Evolutionary conservation across 2,329 filamentous ascomycete genomes (phyloP).

Genomic region (Cladosporium sp.): DNA sequence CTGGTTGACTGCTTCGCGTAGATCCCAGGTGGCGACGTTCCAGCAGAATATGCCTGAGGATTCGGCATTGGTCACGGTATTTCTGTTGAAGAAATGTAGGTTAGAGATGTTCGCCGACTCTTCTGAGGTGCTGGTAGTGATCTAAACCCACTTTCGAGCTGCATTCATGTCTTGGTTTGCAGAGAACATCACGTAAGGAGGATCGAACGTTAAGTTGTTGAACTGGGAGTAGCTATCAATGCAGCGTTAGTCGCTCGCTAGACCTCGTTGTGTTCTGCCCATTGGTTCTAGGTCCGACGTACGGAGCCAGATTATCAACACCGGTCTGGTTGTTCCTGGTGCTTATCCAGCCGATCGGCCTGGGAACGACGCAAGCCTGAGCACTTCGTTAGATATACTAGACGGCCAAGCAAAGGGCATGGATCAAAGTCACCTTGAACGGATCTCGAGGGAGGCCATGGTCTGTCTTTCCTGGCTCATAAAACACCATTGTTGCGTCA

Average conservation of each 20-base stretch:
- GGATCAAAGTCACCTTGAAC: constrained; percentile 42
- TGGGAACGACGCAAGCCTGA: constrained; percentile 55
- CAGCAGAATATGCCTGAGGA: constrained; percentile 54
- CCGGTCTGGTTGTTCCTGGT: constrained; percentile 41
- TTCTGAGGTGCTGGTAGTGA: no score
- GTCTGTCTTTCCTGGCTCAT: constrained; percentile 50
- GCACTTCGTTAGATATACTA: not conserved
- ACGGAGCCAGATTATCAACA: constrained; percentile 53
- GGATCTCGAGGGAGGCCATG: constrained; percentile 52
- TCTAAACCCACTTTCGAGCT: constrained; percentile 38
- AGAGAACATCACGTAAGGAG: constrained; percentile 60
- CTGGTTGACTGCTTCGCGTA: constrained; percentile 54
- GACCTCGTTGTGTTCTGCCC: no score
- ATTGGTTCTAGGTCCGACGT: not conserved
- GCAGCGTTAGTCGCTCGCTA: not conserved
- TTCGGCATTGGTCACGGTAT: constrained; percentile 56
- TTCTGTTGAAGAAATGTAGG: constrained; percentile 19
- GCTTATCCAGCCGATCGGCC: constrained; percentile 61
- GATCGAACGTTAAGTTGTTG: constrained; percentile 61
- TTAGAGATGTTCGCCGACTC: no score
- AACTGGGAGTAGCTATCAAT: constrained; percentile 50
- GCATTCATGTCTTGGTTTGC: constrained; percentile 50
- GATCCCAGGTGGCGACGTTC: constrained; percentile 55
- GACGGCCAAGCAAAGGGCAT: not conserved
- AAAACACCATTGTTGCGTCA: constrained; percentile 40